Percentiles rank a stretch among this genome's conserved stretches.
phyloP scores from a whole-genome alignment of 208 protist species.

The Acanthamoeba royreba region DNA sequence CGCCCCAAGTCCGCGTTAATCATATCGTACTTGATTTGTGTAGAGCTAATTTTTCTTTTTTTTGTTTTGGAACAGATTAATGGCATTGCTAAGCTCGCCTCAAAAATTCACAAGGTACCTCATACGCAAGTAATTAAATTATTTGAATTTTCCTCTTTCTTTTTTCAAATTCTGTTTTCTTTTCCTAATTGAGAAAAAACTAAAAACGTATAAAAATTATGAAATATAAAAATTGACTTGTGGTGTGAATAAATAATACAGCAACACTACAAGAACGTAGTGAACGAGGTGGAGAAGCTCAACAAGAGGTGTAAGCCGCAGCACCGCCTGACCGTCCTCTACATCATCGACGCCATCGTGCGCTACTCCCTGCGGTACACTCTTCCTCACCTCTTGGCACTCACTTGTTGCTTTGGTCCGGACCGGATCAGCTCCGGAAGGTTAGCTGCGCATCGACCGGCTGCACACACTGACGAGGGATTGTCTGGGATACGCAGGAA shows the following conservation, averaged over 20 bases:
- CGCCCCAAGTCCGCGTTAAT: too few relatives aligned
- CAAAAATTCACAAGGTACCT: background rate
- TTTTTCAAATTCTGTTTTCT: too few relatives aligned
- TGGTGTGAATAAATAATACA: background rate
- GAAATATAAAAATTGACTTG: too few relatives aligned
- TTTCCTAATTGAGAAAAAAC: too few relatives aligned
- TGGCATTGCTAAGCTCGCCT: background rate
- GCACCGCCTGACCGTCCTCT: background rate
- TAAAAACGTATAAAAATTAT: too few relatives aligned
- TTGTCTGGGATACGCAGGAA: too few relatives aligned
- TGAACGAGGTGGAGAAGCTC: slow-evolving; percentile 29
- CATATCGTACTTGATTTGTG: background rate
- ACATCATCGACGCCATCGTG: slow-evolving; percentile 46
- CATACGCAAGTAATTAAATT: background rate
- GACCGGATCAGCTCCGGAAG: too few relatives aligned
- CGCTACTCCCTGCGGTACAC: background rate
- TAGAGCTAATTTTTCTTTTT: background rate
- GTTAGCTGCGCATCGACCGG: background rate
- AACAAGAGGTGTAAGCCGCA: background rate
- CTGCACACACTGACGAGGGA: background rate
- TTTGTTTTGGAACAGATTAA: too few relatives aligned
- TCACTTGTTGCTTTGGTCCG: background rate
- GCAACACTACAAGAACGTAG: slow-evolving; percentile 44
- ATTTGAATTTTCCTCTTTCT: background rate
- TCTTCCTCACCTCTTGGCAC: background rate